A percentile compares a stretch with the other conserved stretches of the same genome.
These are phyloP conservation scores for Martiniozyma asiatica DNA, from an alignment of 1,139 yeast species.

Conservation along the genomic window DNA sequence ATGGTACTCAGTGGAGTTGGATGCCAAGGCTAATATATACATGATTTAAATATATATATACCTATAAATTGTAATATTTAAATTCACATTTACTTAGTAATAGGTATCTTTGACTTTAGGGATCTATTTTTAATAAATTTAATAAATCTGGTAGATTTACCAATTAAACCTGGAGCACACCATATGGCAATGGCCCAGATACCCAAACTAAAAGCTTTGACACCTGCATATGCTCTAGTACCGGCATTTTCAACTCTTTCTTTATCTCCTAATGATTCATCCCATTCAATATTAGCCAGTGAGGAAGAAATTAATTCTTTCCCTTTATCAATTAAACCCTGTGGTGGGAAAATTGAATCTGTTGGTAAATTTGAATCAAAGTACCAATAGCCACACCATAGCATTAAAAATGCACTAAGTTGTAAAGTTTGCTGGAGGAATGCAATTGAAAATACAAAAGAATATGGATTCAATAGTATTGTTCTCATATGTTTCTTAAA, in stretches of 20 bases:
- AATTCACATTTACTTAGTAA: too few relatives aligned
- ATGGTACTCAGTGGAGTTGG: too few relatives aligned
- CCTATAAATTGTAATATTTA: too few relatives aligned
- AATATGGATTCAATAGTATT: slow-evolving; percentile 20
- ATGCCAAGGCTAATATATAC: too few relatives aligned
- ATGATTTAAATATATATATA: too few relatives aligned
- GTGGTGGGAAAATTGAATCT: slow-evolving; percentile 54
- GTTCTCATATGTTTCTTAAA: slow-evolving; percentile 21
- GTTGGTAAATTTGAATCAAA: too few relatives aligned
- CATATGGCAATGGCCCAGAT: slow-evolving; percentile 34
- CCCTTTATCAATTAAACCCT: slow-evolving; percentile 55
- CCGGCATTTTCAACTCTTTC: slow-evolving; percentile 54
- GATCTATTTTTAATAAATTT: too few relatives aligned
- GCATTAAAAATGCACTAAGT: slow-evolving; percentile 58
- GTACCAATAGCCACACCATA: too few relatives aligned
- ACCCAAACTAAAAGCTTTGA: slow-evolving; percentile 33
- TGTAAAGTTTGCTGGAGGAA: slow-evolving; percentile 83
- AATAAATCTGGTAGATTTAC: too few relatives aligned
- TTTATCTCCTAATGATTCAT: slow-evolving; percentile 33
- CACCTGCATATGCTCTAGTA: slow-evolving; percentile 77
- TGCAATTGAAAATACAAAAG: slow-evolving; percentile 39
- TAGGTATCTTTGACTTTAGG: too few relatives aligned
- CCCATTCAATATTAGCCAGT: slow-evolving; percentile 20
- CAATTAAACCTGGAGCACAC: slow-evolving; percentile 61
- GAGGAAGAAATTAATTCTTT: slow-evolving; percentile 43